phyloP scores from a whole-genome alignment of 1,284 basidiomycete species.

The Cutaneotrichosporon sp. region DNA sequence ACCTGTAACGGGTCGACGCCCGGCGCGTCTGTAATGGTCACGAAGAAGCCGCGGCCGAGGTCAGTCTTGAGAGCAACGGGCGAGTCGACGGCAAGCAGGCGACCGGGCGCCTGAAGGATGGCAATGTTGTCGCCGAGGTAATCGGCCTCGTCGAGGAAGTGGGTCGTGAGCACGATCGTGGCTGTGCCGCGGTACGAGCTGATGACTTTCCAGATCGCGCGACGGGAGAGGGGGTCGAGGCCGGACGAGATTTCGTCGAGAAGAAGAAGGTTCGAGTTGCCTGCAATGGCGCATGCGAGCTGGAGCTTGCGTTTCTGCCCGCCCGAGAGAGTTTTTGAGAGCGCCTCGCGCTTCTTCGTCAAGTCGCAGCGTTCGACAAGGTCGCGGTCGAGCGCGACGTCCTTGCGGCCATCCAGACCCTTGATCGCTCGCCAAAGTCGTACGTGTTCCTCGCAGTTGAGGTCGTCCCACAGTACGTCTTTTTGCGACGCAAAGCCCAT shows the following conservation, averaged over 20 bases:
- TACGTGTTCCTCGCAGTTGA: constrained; percentile 67
- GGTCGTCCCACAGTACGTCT: constrained; percentile 72
- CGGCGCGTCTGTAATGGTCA: constrained; percentile 43
- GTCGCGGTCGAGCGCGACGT: constrained; percentile 52
- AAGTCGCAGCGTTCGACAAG: constrained; percentile 67
- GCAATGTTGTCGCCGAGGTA: constrained; percentile 69
- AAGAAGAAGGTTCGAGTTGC: constrained; percentile 59
- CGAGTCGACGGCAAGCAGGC: constrained; percentile 63
- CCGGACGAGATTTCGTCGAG: constrained; percentile 71
- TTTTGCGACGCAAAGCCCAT: constrained; percentile 75
- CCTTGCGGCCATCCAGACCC: constrained; percentile 41
- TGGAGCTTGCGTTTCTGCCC: constrained; percentile 78
- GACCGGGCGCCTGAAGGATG: constrained; percentile 68
- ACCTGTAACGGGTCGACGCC: constrained; percentile 49
- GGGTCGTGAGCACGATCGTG: constrained; percentile 64
- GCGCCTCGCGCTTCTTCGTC: constrained; percentile 60
- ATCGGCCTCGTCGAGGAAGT: constrained; percentile 73
- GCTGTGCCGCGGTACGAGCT: constrained; percentile 61
- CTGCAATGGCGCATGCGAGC: constrained; percentile 67
- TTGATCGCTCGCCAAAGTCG: constrained; percentile 69
- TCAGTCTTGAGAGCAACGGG: constrained; percentile 66
- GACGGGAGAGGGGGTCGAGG: constrained; percentile 69
- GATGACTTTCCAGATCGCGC: constrained; percentile 69
- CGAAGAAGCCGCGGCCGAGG: constrained; percentile 66
- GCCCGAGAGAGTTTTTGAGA: constrained; percentile 63